Conservation (phyloP, 2,329 filamentous ascomycete species). For the Botrytis medusae region DNA sequence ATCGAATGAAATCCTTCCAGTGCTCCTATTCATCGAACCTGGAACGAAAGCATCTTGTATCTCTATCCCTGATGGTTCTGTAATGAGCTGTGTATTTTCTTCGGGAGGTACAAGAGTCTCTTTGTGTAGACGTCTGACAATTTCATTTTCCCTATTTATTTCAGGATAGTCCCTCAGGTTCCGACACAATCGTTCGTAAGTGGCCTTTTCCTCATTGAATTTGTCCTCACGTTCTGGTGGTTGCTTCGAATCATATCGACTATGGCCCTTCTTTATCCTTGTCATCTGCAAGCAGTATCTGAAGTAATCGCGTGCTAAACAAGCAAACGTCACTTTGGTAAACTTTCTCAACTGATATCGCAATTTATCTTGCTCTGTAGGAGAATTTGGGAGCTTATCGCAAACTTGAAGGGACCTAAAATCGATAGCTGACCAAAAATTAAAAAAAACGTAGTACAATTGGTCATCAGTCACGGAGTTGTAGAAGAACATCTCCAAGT, state of each 20-base stretch:
- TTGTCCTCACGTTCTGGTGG: neutral
- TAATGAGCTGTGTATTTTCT: neutral
- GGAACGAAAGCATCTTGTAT: neutral
- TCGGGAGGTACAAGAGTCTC: neutral
- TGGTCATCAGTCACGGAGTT: slow-evolving; percentile 4
- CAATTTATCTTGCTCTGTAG: neutral
- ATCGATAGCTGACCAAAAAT: slow-evolving; percentile 4
- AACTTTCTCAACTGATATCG: neutral
- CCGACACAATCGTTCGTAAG: neutral
- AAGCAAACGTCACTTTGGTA: neutral
- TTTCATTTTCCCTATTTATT: neutral
- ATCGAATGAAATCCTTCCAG: neutral
- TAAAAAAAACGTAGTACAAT: neutral
- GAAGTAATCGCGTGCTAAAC: neutral
- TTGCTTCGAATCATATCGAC: neutral
- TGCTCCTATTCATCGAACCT: neutral
- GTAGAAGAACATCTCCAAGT: neutral
- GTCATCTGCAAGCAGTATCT: neutral
- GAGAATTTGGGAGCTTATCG: neutral
- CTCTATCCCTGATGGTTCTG: neutral
- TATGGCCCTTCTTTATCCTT: neutral
- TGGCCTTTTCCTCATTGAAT: neutral
- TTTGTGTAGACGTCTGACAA: neutral
- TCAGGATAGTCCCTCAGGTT: neutral
- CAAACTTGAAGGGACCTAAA: neutral